phyloP scores from a whole-genome alignment of 805 yeast species.

The Hanseniaspora meyeri region DNA sequence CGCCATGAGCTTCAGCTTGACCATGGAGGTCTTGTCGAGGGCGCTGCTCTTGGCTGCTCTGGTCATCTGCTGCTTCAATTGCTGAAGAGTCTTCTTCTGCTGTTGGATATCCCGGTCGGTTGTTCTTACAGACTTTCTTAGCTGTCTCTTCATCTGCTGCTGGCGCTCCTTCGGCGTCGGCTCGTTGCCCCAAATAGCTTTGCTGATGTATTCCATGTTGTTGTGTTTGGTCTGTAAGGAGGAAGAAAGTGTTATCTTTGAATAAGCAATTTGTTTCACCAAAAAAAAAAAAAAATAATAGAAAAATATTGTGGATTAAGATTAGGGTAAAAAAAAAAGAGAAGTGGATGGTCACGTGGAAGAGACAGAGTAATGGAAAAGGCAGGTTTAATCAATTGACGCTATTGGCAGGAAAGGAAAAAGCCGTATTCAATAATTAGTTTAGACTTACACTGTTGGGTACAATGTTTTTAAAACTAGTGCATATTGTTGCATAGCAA shows the following conservation, averaged over 20 bases:
- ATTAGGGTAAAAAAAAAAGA: neutral
- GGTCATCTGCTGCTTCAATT: conserved; percentile 33
- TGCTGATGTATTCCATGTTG: conserved; percentile 69
- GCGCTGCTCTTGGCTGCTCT: neutral
- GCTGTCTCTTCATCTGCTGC: conserved; percentile 60
- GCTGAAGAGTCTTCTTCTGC: conserved; percentile 58
- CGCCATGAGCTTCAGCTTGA: conserved; percentile 64
- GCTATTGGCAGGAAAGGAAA: no score
- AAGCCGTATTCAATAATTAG: no score
- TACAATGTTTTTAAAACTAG: no score
- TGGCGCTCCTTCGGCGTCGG: conserved; percentile 89
- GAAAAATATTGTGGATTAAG: neutral
- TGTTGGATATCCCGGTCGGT: conserved; percentile 65
- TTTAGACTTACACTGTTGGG: no score
- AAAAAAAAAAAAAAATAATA: neutral
- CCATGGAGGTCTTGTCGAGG: neutral
- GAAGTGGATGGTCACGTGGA: neutral
- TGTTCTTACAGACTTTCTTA: conserved; percentile 77
- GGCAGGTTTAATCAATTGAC: no score
- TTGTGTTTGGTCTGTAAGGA: no score
- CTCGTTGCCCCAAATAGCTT: conserved; percentile 66
- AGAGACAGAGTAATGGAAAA: no score
- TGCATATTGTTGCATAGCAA: no score
- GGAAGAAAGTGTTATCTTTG: neutral
- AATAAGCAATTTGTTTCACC: no score